phyloP scores from a whole-genome alignment of 768 basidiomycete genomes.

The Phaeotremella skinneri region DNA sequence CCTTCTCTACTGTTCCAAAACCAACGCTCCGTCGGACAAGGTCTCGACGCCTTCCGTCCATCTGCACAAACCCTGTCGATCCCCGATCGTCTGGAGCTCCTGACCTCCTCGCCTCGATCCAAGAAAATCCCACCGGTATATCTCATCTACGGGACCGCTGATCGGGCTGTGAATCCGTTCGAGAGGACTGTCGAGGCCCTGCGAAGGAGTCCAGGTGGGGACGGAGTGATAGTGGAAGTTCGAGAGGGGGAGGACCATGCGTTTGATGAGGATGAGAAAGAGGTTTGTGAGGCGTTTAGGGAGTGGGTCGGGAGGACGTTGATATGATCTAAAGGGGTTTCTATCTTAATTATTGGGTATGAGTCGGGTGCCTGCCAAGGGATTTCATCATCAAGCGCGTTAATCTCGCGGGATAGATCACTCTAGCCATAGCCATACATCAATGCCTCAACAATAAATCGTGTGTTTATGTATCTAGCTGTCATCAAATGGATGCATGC shows the following conservation, averaged over 20 bases:
- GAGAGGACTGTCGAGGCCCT: slow-evolving; percentile 33
- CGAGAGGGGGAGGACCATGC: slow-evolving; percentile 34
- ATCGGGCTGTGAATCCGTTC: slow-evolving; percentile 41
- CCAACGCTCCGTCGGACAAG: slow-evolving; percentile 34
- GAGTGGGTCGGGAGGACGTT: slow-evolving; percentile 33
- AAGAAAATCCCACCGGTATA: slow-evolving; percentile 23
- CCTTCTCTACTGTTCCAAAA: slow-evolving; percentile 38
- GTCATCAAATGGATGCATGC: no score
- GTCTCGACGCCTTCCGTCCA: slow-evolving; percentile 37
- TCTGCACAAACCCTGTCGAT: slow-evolving; percentile 33
- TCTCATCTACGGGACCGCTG: slow-evolving; percentile 32
- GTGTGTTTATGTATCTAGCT: no score
- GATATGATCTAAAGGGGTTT: neutral
- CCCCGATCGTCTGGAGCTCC: slow-evolving; percentile 24
- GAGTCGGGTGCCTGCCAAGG: no score
- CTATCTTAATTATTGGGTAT: no score
- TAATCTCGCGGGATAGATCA: no score
- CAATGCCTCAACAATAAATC: no score
- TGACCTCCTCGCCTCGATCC: neutral
- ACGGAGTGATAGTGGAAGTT: slow-evolving; percentile 19
- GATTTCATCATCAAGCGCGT: no score
- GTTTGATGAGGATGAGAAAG: slow-evolving; percentile 40
- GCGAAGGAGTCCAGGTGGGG: slow-evolving; percentile 10
- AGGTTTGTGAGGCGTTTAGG: slow-evolving; percentile 37
- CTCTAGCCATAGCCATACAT: no score